Base-by-base conservation (phyloP, 139 green algal genomes). In the Diplosphaera chodatii region DNA sequence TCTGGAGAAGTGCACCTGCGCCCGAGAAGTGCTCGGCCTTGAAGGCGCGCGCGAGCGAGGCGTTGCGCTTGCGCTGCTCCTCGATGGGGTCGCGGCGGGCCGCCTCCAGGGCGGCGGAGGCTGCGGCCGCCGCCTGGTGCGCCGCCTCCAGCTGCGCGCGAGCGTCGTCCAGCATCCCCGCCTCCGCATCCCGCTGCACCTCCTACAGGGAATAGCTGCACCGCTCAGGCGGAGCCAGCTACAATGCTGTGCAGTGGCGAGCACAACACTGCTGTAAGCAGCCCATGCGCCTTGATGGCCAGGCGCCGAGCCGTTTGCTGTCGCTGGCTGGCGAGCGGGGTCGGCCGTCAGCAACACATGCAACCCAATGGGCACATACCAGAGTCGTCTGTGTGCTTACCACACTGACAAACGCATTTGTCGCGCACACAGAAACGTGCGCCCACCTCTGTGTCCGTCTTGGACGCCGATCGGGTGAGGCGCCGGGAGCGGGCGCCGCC, bases 1-100 rank as follows among this genome's bases (percentile, higher is more conserved):
- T 6, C 37, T 10, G 6, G 37, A 48, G 37, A 20, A 6, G 10
- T 18, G 13, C 48, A 59, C 48, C 48, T 23, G 48, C 48, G 10
- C 48, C 73, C 3, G 55, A 66, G 41, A 85, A 89, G 67, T 87
- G 65, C 30, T 70, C 64, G 4, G 74, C 66, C 32, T 77, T 74
- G 79, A 89, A 87, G 30, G 30, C 40, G 13, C 48, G 48, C 56
- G 81, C 81, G 4, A 74, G 74, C 1, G 27, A n/a, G 3, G 59
- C 73, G 22, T 83, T 41, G 1, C 73, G 79, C 0, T 32, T 32
- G 5, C 69, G 73, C 66, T 86, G 64, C 62, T 40, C 70, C 29
- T 74, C 66, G 25, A 69, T 76, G 23, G 66, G 37, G 1, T 63
- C 66, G 16, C 31, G 37, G 13, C 64, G 30, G 6, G 32, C 55